Conservation (phyloP, 495 filamentous ascomycete genomes). For the Penicillium coprophilum region DNA sequence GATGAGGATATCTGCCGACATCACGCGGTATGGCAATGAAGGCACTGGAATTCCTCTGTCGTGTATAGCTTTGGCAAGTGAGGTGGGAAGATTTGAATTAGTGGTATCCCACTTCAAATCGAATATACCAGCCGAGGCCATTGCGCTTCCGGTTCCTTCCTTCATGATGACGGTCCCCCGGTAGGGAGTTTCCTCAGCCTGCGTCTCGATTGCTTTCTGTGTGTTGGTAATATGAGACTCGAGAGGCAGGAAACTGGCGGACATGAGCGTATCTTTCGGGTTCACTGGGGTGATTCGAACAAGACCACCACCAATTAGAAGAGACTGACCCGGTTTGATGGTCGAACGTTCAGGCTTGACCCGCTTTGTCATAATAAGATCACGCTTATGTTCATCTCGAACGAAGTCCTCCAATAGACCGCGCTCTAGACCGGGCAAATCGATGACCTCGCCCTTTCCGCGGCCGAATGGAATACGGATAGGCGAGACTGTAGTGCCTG, state of each 20-base stretch:
- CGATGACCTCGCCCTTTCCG: slow-evolving; percentile 87
- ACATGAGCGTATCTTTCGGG: slow-evolving; percentile 60
- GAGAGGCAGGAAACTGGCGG: slow-evolving; percentile 77
- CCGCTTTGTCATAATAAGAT: slow-evolving; percentile 74
- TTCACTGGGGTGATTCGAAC: slow-evolving; percentile 81
- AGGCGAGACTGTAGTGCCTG: slow-evolving; percentile 91
- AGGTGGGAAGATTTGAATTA: slow-evolving; percentile 43
- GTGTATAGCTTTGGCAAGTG: slow-evolving; percentile 36
- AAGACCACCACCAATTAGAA: slow-evolving; percentile 81
- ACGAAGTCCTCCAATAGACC: slow-evolving; percentile 69
- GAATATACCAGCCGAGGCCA: slow-evolving; percentile 70
- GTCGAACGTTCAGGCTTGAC: slow-evolving; percentile 63
- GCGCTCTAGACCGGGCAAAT: slow-evolving; percentile 82
- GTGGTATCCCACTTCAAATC: slow-evolving; percentile 80
- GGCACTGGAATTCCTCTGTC: slow-evolving; percentile 33
- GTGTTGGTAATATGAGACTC: slow-evolving; percentile 72
- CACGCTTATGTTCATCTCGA: slow-evolving; percentile 55
- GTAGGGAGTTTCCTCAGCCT: slow-evolving; percentile 54
- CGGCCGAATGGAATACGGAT: slow-evolving; percentile 86
- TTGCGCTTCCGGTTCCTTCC: slow-evolving; percentile 52
- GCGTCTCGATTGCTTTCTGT: slow-evolving; percentile 69
- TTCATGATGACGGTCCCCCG: slow-evolving; percentile 59
- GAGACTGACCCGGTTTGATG: slow-evolving; percentile 75
- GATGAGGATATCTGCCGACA: slow-evolving; percentile 80
- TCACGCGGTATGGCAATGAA: slow-evolving; percentile 71